A percentile compares a stretch with the other conserved stretches of the same genome.
Evolutionary conservation across 1,284 basidiomycete species (phyloP).

Genomic region (Kalmanozyma brasiliensis): DNA sequence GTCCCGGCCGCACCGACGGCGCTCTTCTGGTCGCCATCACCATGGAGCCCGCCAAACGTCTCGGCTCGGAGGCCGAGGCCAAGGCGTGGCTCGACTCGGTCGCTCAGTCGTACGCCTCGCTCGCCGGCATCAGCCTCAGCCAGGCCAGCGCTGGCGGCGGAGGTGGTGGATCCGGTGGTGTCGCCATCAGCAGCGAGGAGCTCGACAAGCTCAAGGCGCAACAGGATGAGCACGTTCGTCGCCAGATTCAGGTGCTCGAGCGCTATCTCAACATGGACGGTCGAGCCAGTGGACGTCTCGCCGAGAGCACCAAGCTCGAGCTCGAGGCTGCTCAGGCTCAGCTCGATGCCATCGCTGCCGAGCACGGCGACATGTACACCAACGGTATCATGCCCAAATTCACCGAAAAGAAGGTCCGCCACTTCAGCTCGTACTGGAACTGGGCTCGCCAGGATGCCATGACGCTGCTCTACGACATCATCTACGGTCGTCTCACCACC

Average conservation of each 20-base stretch:
- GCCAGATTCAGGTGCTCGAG: conserved; percentile 94
- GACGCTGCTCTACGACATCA: conserved; percentile 82
- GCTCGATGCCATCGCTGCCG: conserved; percentile 85
- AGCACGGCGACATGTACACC: conserved; percentile 91
- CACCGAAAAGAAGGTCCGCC: conserved; percentile 92
- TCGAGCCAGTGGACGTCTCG: conserved; percentile 86
- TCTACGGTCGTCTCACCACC: conserved; percentile 86
- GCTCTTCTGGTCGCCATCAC: conserved; percentile 91
- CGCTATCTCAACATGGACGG: conserved; percentile 94
- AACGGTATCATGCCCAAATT: conserved; percentile 94
- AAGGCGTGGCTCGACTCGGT: conserved; percentile 92
- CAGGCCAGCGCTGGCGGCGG: conserved; percentile 72
- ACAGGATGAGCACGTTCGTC: conserved; percentile 89
- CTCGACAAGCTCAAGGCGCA: conserved; percentile 95
- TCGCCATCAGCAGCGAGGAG: conserved; percentile 94
- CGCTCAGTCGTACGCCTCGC: conserved; percentile 84
- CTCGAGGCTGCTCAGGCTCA: conserved; percentile 81
- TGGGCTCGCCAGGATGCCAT: conserved; percentile 97
- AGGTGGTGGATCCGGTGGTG: conserved; percentile 70
- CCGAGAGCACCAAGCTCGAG: conserved; percentile 84
- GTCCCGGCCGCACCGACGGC: conserved; percentile 84
- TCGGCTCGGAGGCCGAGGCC: conserved; percentile 89
- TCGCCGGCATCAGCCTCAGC: conserved; percentile 83
- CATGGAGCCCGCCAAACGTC: conserved; percentile 91
- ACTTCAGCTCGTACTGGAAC: conserved; percentile 98